phyloP scores from a whole-genome alignment of 2,329 filamentous ascomycete genomes.

The Ophiobolus disseminans region DNA sequence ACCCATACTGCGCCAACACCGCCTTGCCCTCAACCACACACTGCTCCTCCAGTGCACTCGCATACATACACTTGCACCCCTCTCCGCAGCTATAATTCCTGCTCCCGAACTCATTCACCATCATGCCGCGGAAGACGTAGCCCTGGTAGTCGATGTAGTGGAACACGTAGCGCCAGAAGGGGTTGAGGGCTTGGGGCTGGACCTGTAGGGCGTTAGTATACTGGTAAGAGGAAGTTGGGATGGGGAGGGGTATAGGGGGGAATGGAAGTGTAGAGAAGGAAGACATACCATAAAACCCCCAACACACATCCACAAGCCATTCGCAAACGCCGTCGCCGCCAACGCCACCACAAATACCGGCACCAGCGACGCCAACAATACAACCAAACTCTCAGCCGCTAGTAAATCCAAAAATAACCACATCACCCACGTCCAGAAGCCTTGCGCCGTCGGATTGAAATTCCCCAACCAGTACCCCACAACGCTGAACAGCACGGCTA shows the following conservation, averaged over 20 bases:
- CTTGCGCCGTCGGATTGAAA: slow-evolving; percentile 68
- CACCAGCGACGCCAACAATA: slow-evolving; percentile 74
- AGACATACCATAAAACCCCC: slow-evolving; percentile 85
- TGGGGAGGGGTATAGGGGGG: too few relatives aligned
- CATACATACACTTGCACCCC: slow-evolving; percentile 74
- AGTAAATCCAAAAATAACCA: slow-evolving; percentile 87
- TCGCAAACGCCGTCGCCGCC: slow-evolving; percentile 82
- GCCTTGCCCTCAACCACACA: slow-evolving; percentile 75
- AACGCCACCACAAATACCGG: slow-evolving; percentile 82
- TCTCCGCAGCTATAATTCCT: slow-evolving; percentile 68
- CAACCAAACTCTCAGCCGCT: slow-evolving; percentile 82
- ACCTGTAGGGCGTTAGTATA: too few relatives aligned
- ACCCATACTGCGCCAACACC: slow-evolving; percentile 74
- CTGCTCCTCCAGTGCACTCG: slow-evolving; percentile 65
- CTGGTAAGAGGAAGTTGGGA: too few relatives aligned
- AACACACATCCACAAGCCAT: slow-evolving; percentile 89
- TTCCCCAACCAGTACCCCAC: slow-evolving; percentile 82
- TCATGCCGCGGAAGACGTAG: slow-evolving; percentile 91
- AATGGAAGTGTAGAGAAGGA: too few relatives aligned
- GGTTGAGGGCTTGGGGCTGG: slow-evolving; percentile 73
- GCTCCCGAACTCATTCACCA: slow-evolving; percentile 82
- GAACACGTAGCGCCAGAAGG: slow-evolving; percentile 86
- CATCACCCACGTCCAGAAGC: slow-evolving; percentile 80
- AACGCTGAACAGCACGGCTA: slow-evolving; percentile 75
- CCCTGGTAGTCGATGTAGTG: slow-evolving; percentile 88